Evolutionary conservation across 1,139 yeast species (phyloP), one percentile per base, ranked within the genome.

Genomic region (Lodderomyces metapsilosis): DNA sequence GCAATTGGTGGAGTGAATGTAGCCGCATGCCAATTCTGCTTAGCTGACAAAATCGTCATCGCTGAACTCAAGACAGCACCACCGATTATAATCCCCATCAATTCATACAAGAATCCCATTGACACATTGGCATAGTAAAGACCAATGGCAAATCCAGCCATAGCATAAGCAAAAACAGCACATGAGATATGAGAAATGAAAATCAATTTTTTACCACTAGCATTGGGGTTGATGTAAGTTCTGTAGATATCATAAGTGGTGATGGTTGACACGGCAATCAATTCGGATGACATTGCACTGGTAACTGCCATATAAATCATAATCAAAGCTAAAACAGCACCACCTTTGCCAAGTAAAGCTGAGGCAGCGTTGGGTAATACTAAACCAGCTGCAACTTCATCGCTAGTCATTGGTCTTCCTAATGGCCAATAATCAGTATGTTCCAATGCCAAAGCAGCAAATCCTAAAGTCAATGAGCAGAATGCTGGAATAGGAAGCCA

Each of bases 401-500:
- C 84, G 8, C 82, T 48, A 17, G 84, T 65, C 71, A 89, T 71
- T 43, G 68, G 67, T 42, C 77, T 62, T 31, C 95, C 95, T 58
- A 80, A 87, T 51, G 95, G 95, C 79, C 89, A 88, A 9, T 71
- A 59, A 15, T 85, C 82, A 24, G 79, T 70, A 39, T 68, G 63
- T 64, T 88, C 91, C 43, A 88, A 71, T 16, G 88, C 82, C 49
- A 86, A 66, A 37, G 88, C 87, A 23, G 89, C 86, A 28, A 88
- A 70, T 10, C 96, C 96, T 84, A 88, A 72, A 10, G 95, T 84
- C 7, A 94, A 83, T 13, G 95, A 85, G 36, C 82, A 75, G 42
- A 86, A 74, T 68, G 84, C 84, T 30, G 96, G 96, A 49, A 88
- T 82, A 8, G 95, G 92, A 58, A 87, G 84, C 96, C 96, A 89